phyloP scores from a whole-genome alignment of 352 stramenopile species.

The Pythium utonaiense region DNA sequence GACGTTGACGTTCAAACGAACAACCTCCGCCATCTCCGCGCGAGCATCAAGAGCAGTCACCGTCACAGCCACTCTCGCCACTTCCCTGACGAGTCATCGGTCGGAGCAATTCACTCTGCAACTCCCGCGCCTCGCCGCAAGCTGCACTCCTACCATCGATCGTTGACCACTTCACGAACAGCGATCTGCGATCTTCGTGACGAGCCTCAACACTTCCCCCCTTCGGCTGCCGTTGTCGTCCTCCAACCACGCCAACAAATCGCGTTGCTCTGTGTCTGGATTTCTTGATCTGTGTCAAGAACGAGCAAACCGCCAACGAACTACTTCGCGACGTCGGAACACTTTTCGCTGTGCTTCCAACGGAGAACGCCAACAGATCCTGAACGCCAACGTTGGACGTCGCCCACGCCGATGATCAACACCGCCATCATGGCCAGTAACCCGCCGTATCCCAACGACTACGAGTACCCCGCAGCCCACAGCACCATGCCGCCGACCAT shows the following conservation, averaged over 20 bases:
- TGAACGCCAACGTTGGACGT: background rate
- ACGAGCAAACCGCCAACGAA: background rate
- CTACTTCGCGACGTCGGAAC: background rate
- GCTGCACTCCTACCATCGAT: background rate
- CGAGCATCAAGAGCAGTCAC: conserved; percentile 20
- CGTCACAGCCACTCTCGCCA: background rate
- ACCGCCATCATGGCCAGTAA: conserved; percentile 18
- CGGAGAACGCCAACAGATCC: background rate
- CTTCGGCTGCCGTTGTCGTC: background rate
- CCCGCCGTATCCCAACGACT: conserved; percentile 23
- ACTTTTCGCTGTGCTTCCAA: background rate
- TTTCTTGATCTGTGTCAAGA: conserved; percentile 4
- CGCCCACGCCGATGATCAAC: conserved; percentile 15
- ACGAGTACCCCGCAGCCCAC: conserved; percentile 14
- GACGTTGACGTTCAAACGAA: conserved; percentile 6
- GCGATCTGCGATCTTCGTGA: background rate
- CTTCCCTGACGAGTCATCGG: background rate
- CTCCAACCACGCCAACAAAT: background rate
- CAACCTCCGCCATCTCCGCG: conserved; percentile 4
- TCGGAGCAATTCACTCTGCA: conserved; percentile 17
- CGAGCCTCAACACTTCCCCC: background rate
- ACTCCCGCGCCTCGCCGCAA: conserved; percentile 14
- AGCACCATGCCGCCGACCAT: conserved; percentile 5
- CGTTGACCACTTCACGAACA: background rate
- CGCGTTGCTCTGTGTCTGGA: background rate